phyloP scores from a whole-genome alignment of 2,329 filamentous ascomycete species.

The Penicillium janthinellum region DNA sequence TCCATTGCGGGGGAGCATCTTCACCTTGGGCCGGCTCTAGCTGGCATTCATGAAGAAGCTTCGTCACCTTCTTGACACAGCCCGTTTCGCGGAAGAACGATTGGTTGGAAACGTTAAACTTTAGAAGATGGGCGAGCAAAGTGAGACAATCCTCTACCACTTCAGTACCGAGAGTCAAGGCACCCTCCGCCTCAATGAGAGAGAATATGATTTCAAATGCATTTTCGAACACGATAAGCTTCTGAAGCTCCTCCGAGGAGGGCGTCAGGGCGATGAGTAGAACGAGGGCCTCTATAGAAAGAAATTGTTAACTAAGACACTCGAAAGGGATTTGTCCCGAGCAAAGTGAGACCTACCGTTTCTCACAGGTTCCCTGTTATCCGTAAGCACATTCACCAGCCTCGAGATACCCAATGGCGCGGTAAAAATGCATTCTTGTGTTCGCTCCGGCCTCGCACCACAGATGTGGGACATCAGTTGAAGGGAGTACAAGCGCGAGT shows the following conservation, averaged over 20 bases:
- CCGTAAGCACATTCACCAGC: conserved; percentile 80
- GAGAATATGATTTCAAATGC: conserved; percentile 85
- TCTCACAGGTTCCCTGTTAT: conserved; percentile 80
- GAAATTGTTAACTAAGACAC: conserved; percentile 10
- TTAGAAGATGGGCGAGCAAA: conserved; percentile 83
- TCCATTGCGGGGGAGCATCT: conserved; percentile 71
- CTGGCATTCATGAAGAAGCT: conserved; percentile 64
- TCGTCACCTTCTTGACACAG: conserved; percentile 71
- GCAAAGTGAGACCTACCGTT: conserved; percentile 58
- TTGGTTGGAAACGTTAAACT: conserved; percentile 88
- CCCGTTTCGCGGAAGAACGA: conserved; percentile 90
- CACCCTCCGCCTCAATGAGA: conserved; percentile 80
- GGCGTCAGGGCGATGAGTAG: conserved; percentile 87
- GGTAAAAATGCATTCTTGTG: conserved; percentile 90
- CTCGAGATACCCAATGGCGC: conserved; percentile 86
- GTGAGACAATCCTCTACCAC: conserved; percentile 92
- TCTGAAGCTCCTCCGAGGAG: conserved; percentile 84
- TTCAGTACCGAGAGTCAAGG: conserved; percentile 77
- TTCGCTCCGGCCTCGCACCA: conserved; percentile 81
- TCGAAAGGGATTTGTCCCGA: conserved; percentile 13
- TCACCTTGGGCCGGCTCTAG: conserved; percentile 49
- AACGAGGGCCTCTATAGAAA: conserved; percentile 68
- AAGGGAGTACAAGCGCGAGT: conserved; percentile 85
- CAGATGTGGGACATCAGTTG: conserved; percentile 87
- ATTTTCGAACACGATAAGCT: conserved; percentile 92